Base-by-base conservation (phyloP, 495 filamentous ascomycete species). In the Hypoxylon rickii region DNA sequence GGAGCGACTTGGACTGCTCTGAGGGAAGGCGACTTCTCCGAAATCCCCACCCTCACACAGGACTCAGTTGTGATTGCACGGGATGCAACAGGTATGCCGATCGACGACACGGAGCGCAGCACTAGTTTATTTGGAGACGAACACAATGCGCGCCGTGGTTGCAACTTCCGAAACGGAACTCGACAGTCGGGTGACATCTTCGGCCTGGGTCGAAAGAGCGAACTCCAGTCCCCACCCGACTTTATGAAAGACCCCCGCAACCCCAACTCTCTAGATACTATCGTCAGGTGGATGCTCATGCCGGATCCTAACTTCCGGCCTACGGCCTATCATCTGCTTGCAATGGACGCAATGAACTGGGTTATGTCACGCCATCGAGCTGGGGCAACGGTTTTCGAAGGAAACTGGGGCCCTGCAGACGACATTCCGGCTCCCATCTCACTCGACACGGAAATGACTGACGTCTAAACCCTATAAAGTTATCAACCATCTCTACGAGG, bases 331-430 rank as follows among this genome's bases (percentile, higher is more conserved):
- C 82, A 96, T 52, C 72, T 97, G 8, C 76, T 96, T 40, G 66
- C 73, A 39, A 77, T 79, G 1, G 82, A 82, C 32, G 87, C 89
- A 15, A 78, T 94, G 18, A 78, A 78, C 51, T 98, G 95, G 86
- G 87, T 90, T 15, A 80, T 81, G 48, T 67, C 68, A 39, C 85
- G 91, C 53, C 85, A 89, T 26, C 84, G 85, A 38, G 89, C 90
- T 18, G 89, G 89, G 20, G 95, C 95, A 17, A 95, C 89, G 7
- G 85, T 97, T 43, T 97, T 86, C 56, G 94, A 98, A 74, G 95
- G 94, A 60, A 92, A 90, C 67, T 98, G 90, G 89, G 94, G 94
- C 1, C 94, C 92, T 12, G 64, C 63, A 3, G 67, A 71, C 18
- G 50, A 63, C 22, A 43, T 55, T 18, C 19, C 57, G 15, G 61